These are phyloP conservation scores for Vigna hirtella DNA, from an alignment of 306 rosid species.

Conservation along the genomic window DNA sequence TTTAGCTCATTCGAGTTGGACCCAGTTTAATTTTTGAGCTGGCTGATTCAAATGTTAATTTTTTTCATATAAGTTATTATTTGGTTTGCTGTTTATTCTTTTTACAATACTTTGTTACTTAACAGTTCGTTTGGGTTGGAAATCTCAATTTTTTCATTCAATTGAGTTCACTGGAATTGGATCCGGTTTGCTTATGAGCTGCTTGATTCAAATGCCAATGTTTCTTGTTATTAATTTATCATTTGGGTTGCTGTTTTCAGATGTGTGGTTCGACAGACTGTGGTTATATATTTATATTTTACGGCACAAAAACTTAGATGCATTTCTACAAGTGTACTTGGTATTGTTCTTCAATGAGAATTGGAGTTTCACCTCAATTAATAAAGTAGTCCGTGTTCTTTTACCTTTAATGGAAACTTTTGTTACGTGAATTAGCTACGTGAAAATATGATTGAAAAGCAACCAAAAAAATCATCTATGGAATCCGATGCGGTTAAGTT, in stretches of 20 bases:
- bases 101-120: neutral
- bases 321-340: neutral
- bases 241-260: neutral
- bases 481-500: neutral
- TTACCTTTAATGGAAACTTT: neutral
- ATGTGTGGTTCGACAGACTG: conserved; percentile 7
- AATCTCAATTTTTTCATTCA: neutral
- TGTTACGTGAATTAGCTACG: neutral
- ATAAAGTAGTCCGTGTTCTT: neutral
- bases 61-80: neutral
- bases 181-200: conserved; percentile 20
- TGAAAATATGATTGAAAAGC: neutral
- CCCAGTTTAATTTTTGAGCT: conserved; percentile 19
- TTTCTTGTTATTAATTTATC: neutral
- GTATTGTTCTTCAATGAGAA: neutral
- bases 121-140: no score
- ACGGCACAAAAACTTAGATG: neutral
- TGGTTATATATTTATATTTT: neutral
- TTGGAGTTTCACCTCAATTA: neutral
- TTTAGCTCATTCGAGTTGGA: conserved; percentile 34
- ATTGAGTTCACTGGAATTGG: conserved; percentile 31
- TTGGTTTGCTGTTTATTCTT: conserved; percentile 6
- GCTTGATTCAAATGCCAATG: conserved; percentile 22
- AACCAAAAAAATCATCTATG: neutral
- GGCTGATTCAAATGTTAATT: conserved; percentile 23